Conservation (phyloP, 306 rosid genomes). For the Calophaca sinica region DNA sequence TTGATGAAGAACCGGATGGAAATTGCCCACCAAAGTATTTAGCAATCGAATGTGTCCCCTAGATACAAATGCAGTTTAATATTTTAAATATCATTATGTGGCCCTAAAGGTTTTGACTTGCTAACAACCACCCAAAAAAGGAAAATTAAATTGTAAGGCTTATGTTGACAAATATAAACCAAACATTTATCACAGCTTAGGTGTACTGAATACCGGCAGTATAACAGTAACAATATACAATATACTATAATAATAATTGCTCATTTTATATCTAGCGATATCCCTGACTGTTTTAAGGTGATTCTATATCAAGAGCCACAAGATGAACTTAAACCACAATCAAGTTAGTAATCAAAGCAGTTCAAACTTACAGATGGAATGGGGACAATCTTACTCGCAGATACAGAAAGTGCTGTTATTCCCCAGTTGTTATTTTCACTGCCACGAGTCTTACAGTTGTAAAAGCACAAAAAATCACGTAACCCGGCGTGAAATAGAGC, state of each 20-base stretch:
- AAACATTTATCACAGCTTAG: constrained; percentile 32
- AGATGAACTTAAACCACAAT: constrained; percentile 39
- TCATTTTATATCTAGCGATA: constrained; percentile 30
- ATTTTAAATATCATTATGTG: constrained; percentile 26
- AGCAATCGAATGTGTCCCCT: constrained; percentile 86
- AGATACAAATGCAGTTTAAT: constrained; percentile 45
- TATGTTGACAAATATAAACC: constrained; percentile 31
- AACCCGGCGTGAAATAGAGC: constrained; percentile 84
- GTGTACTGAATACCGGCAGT: neutral
- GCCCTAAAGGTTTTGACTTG: constrained; percentile 31
- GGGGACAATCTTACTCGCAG: constrained; percentile 84
- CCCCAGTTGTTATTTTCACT: constrained; percentile 69
- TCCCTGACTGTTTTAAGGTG: constrained; percentile 20
- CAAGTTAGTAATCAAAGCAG: constrained; percentile 34
- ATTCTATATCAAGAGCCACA: constrained; percentile 35
- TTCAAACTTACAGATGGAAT: constrained; percentile 84
- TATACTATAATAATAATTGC: constrained; percentile 26
- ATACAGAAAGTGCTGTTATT: constrained; percentile 82
- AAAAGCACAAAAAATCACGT: constrained; percentile 71
- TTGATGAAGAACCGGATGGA: constrained; percentile 52
- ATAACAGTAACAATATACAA: constrained; percentile 3
- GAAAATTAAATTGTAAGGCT: constrained; percentile 26
- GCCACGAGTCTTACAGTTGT: constrained; percentile 56
- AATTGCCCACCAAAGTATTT: constrained; percentile 75
- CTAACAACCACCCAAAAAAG: constrained; percentile 28